Percentiles rank a stretch among this genome's conserved stretches.
These are phyloP conservation scores for Pythium monospermum DNA, from an alignment of 352 stramenopile genomes.

Conservation along the genomic window DNA sequence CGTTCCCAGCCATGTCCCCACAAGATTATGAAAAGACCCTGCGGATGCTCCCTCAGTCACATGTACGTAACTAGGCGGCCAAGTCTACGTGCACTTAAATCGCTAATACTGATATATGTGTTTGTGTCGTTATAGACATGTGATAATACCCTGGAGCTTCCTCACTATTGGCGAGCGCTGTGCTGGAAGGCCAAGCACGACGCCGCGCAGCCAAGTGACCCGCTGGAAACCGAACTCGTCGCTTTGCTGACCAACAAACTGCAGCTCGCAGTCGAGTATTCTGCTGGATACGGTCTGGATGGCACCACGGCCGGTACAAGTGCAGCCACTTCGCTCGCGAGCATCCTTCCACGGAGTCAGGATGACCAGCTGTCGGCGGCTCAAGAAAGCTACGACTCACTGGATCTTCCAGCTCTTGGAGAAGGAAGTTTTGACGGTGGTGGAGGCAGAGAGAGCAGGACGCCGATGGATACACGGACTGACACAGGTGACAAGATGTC, in stretches of 20 bases:
- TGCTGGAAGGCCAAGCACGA: slow-evolving; percentile 44
- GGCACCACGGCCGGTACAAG: slow-evolving; percentile 24
- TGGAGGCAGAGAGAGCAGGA: slow-evolving; percentile 10
- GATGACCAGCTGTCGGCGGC: neutral
- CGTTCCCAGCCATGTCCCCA: slow-evolving; percentile 40
- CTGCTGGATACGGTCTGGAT: slow-evolving; percentile 62
- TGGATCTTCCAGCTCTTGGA: slow-evolving; percentile 43
- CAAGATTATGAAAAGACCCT: slow-evolving; percentile 40
- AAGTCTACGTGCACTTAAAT: neutral
- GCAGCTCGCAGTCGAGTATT: slow-evolving; percentile 47
- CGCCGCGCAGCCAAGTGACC: slow-evolving; percentile 16
- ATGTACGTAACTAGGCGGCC: slow-evolving; percentile 39
- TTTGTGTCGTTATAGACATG: slow-evolving; percentile 38
- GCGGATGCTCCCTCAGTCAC: slow-evolving; percentile 64
- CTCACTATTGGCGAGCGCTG: slow-evolving; percentile 68
- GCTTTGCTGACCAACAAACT: slow-evolving; percentile 53
- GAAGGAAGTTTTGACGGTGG: slow-evolving; percentile 10
- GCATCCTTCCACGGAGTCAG: slow-evolving; percentile 11
- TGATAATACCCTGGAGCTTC: slow-evolving; percentile 69
- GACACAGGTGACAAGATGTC: too few relatives aligned
- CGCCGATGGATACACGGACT: neutral
- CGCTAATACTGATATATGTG: neutral
- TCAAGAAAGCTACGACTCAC: slow-evolving; percentile 58
- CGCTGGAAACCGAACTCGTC: slow-evolving; percentile 38
- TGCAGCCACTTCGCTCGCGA: slow-evolving; percentile 7